These are phyloP conservation scores for Colletotrichum liriopes DNA, from an alignment of 2,329 filamentous ascomycete genomes.

Conservation along the genomic window DNA sequence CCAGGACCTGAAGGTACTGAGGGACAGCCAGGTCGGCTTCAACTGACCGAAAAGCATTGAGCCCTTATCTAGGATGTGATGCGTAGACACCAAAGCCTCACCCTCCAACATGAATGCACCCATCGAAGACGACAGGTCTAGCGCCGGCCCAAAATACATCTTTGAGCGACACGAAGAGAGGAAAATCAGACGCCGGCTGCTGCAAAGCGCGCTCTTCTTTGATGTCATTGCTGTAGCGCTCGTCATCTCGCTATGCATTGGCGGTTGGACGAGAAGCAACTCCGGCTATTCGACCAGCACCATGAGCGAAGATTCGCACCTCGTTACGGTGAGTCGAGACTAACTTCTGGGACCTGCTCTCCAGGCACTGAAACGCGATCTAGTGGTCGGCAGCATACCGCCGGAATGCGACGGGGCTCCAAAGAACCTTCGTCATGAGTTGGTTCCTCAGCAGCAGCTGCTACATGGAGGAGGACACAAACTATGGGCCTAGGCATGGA, in stretches of 20 bases:
- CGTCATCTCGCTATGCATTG: conserved; percentile 29
- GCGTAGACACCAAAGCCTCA: background rate
- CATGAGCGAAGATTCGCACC: conserved; percentile 21
- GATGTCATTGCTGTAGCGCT: conserved; percentile 17
- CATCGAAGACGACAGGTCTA: conserved; percentile 8
- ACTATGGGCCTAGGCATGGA: background rate
- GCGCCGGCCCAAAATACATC: conserved; percentile 29
- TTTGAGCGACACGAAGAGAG: conserved; percentile 27
- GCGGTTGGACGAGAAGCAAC: conserved; percentile 16
- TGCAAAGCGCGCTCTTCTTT: conserved; percentile 18
- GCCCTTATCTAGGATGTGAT: background rate
- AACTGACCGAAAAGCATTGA: background rate
- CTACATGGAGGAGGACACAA: background rate
- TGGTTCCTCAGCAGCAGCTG: conserved; percentile 34
- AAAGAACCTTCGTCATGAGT: conserved; percentile 22
- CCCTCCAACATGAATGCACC: conserved; percentile 11
- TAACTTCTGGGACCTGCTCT: background rate
- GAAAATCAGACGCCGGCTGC: conserved; percentile 15
- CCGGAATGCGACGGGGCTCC: background rate
- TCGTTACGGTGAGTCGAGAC: conserved; percentile 25
- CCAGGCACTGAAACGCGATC: background rate
- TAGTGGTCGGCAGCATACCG: conserved; percentile 30
- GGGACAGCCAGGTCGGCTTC: background rate
- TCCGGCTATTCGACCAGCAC: background rate
- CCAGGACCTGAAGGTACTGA: too few species aligned